Evolutionary conservation across 805 yeast species (phyloP), one percentile per base, ranked within the genome.

Genomic region (Lachancea fermentati): DNA sequence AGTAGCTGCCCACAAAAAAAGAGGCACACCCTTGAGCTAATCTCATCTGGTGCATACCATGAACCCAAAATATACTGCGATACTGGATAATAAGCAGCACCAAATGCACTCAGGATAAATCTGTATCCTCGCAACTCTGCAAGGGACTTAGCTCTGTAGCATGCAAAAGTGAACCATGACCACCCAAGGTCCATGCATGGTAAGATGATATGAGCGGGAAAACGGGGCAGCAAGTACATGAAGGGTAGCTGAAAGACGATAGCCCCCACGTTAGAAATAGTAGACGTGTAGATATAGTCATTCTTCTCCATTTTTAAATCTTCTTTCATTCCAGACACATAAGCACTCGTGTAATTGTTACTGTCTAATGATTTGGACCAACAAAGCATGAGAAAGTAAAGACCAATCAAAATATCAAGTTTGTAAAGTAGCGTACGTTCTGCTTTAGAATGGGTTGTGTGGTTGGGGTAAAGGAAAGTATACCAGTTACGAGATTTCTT

Each of bases 281-380:
- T 77, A 39, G 77, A 76, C 2, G 84, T 72, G 49, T 76, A 65
- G 42, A 78, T 75, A 47, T 79, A 71, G 49, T 81, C 85, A 50
- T 80, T 79, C 11, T 83, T 83, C 40, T 67, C 54, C 72, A 84
- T 72, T 2, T 70, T 65, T 28, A 81, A 63, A 38, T 69, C 79
- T 50, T 75, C 78, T 46, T 72, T 65, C 77, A 83, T 71, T 15
- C 83, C 79, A 19, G 80, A 72, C 28, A 78, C 78, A 49, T 81
- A 82, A 2, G 88, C 88, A 53, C 78, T 78, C 32, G 75, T 73
- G 41, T 76, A 63, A 57, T 81, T 82, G 33, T 75, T 66, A 41
- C 70, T 71, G 52, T 82, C 87, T 36, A 82, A 62, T 40, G 77
- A 75, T 55, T 81, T 81, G 40, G 81, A 75, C 83, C 84, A 82